phyloP scores from a whole-genome alignment of 345 rosid species.

The Syzygium grande region DNA sequence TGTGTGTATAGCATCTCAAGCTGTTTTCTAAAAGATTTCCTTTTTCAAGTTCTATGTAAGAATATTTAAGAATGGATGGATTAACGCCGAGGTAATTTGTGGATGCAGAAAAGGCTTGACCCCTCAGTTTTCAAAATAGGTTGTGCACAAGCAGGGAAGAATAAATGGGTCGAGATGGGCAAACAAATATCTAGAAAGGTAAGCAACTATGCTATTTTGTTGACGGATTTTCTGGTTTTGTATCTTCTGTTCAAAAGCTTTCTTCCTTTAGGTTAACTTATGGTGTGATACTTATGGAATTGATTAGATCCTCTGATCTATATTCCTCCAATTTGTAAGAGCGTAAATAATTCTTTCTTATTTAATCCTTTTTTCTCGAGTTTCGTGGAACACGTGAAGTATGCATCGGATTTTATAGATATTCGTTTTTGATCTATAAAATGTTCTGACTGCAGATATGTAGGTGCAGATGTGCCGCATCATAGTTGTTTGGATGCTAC shows the following conservation, averaged over 20 bases:
- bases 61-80: background rate
- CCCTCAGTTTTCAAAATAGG: slow-evolving; percentile 66
- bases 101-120: slow-evolving; percentile 60
- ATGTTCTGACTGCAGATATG: background rate
- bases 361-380: background rate
- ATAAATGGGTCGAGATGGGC: slow-evolving; percentile 89
- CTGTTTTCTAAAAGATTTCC: background rate
- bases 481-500: background rate
- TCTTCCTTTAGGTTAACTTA: background rate
- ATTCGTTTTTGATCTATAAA: too few relatives aligned
- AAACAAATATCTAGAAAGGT: slow-evolving; percentile 91
- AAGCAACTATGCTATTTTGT: background rate
- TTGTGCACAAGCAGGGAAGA: slow-evolving; percentile 65
- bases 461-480: background rate
- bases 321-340: background rate
- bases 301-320: background rate
- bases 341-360: too few relatives aligned
- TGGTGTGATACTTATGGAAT: background rate
- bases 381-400: background rate
- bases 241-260: background rate
- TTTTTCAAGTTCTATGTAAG: background rate
- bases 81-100: background rate
- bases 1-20: background rate
- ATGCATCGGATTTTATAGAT: background rate
- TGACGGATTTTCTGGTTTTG: background rate